Evolutionary conservation across 352 stramenopile species (phyloP), one percentile per base, ranked within the genome.

Genomic region (Globisporangium paroecandrum): DNA sequence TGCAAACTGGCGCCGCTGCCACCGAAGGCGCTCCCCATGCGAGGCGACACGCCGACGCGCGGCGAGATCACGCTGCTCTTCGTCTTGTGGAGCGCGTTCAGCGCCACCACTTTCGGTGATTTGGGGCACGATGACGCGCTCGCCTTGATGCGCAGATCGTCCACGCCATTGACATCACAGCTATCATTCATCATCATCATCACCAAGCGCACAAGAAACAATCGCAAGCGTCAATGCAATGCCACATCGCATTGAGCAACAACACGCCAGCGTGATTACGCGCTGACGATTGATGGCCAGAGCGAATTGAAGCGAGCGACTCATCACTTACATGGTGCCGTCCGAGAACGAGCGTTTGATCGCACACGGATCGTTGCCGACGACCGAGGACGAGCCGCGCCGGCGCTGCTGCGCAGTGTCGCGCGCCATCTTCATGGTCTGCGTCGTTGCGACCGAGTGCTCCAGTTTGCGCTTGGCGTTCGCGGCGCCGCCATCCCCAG

Each of bases 391-490:
- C 0, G 79, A 76, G 41, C 75, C 78, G 25, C 81, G 77, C 59
- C 82, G 76, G 46, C 77, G 82, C 57, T 89, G 78, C 56, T 72
- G 67, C 22, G 54, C 55, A 25, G 65, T 61, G 38, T 70, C 58
- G 49, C 47, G 65, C 46, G 62, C 55, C 61, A 72, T 72, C 25
- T 62, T 72, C 32, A 69, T 69, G 18, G 64, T 64, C 55, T 69
- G 57, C 32, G 53, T 12, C 4, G 53, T 12, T 2, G 55, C 55
- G 12, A 38, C 24, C 27, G 62, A 54, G 49, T 72, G 62, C 46
- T 90, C 81, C 12, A 91, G 77, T 70, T 91, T 93, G 62, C 82
- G 72, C 66, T 93, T 91, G 49, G 84, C 76, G 67, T 87, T 85
- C 43, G 75, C 76, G 34, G 73, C 67, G 43, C 72, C 60, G 29